phyloP scores from a whole-genome alignment of 169 alveolate genomes.

The Plasmodium yoelii region DNA sequence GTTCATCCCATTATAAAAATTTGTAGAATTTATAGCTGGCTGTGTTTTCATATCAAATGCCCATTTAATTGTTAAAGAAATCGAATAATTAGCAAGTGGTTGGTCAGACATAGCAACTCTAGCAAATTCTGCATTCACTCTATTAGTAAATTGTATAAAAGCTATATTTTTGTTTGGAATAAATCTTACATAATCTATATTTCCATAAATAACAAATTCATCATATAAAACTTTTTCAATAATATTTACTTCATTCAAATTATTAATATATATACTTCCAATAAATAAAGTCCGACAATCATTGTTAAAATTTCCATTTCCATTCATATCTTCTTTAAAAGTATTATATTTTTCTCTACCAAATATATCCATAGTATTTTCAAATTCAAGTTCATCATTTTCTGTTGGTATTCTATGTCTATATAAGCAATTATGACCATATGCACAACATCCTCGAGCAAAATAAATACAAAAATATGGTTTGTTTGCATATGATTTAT shows the following conservation, averaged over 20 bases:
- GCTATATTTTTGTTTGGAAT: constrained; percentile 95
- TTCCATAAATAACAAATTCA: constrained; percentile 97
- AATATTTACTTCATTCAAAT: constrained; percentile 90
- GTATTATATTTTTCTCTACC: constrained; percentile 97
- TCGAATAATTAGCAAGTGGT: constrained; percentile 90
- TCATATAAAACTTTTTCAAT: constrained; percentile 93
- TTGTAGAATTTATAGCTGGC: constrained; percentile 5
- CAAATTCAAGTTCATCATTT: constrained; percentile 94
- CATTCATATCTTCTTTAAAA: constrained; percentile 97
- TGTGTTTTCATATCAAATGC: constrained; percentile 87
- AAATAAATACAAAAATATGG: constrained; percentile 95
- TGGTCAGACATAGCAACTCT: constrained; percentile 99
- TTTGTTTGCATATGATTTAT: constrained; percentile 80
- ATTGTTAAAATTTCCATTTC: constrained; percentile 96
- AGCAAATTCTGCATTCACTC: constrained; percentile 99
- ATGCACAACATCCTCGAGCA: constrained; percentile 98
- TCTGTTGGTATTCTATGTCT: constrained; percentile 97
- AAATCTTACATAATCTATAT: constrained; percentile 93
- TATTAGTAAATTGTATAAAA: constrained; percentile 94
- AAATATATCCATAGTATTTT: constrained; percentile 95
- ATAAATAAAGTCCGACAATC: constrained; percentile 96
- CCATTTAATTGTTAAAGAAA: constrained; percentile 96
- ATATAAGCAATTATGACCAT: constrained; percentile 97
- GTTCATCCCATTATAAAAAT: constrained; percentile 9
- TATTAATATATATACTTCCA: constrained; percentile 86